phyloP scores from a whole-genome alignment of 1,284 basidiomycete species.

The Apiotrichum mycotoxinovorans region DNA sequence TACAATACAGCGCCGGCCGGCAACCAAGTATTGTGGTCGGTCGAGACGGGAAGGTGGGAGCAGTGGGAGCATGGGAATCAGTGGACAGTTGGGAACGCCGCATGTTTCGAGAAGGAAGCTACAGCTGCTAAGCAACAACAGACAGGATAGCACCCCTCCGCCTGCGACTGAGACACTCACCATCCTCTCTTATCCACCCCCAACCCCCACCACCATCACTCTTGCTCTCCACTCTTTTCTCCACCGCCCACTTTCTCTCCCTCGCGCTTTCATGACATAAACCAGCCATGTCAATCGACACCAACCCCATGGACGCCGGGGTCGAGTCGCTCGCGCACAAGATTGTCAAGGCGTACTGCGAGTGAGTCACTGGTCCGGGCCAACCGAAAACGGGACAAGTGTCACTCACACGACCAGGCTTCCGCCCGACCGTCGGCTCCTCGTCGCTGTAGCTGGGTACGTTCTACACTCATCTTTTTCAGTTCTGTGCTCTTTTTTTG shows the following conservation, averaged over 20 bases:
- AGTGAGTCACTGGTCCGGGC: slow-evolving; percentile 1
- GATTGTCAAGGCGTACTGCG: slow-evolving; percentile 11
- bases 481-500: neutral
- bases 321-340: slow-evolving; percentile 18
- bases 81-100: too few relatives aligned
- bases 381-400: neutral
- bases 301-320: slow-evolving; percentile 10
- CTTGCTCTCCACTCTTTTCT: neutral
- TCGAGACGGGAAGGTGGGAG: too few relatives aligned
- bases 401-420: slow-evolving; percentile 48
- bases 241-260: neutral
- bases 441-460: slow-evolving; percentile 57
- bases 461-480: neutral
- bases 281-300: neutral
- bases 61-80: too few relatives aligned
- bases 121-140: too few relatives aligned
- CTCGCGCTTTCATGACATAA: neutral
- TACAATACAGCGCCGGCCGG: too few relatives aligned
- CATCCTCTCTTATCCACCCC: too few relatives aligned
- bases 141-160: too few relatives aligned
- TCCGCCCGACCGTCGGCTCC: slow-evolving; percentile 56
- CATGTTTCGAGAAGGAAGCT: too few relatives aligned
- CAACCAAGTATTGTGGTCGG: too few relatives aligned
- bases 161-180: too few relatives aligned
- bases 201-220: neutral